phyloP scores from a whole-genome alignment of 495 filamentous ascomycete genomes.

The Geopyxis carbonaria region DNA sequence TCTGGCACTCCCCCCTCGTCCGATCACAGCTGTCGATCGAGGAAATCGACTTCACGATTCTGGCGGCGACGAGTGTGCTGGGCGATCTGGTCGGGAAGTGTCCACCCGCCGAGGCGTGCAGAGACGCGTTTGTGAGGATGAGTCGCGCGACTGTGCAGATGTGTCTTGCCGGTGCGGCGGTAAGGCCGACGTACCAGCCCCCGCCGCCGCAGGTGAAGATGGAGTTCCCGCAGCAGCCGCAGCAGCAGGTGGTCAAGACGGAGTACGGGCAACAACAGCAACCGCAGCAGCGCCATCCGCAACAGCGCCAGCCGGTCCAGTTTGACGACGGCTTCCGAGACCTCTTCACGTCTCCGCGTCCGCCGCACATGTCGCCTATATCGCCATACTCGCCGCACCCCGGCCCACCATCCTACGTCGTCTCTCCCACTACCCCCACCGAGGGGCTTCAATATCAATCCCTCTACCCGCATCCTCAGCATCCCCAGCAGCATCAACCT shows the following conservation, averaged over 20 bases:
- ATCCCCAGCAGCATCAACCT: constrained; percentile 17
- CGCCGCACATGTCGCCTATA: constrained; percentile 10
- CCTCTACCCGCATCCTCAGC: constrained; percentile 3
- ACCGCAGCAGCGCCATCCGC: constrained; percentile 18
- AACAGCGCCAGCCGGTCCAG: constrained; percentile 13
- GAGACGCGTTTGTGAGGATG: constrained; percentile 89
- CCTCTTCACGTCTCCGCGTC: constrained; percentile 19
- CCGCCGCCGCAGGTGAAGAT: constrained; percentile 5
- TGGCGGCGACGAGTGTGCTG: constrained; percentile 83
- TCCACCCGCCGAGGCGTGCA: constrained; percentile 66
- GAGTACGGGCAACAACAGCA: constrained; percentile 29
- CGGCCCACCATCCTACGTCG: constrained; percentile 4
- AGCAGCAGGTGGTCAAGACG: constrained; percentile 18
- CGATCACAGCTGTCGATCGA: constrained; percentile 76
- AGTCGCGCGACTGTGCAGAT: constrained; percentile 87
- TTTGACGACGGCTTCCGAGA: constrained; percentile 24
- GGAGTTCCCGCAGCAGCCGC: constrained; percentile 7
- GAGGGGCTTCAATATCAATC: constrained; percentile 6
- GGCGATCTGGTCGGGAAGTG: constrained; percentile 61
- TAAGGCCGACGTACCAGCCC: constrained; percentile 11
- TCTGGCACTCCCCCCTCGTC: constrained; percentile 87
- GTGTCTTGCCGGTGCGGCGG: constrained; percentile 26
- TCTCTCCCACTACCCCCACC: constrained; percentile 6
- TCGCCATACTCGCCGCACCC: constrained; percentile 9
- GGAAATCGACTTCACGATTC: constrained; percentile 87